Conservation (phyloP, 176 grass and related monocot genomes). For the Lolium perenne region DNA sequence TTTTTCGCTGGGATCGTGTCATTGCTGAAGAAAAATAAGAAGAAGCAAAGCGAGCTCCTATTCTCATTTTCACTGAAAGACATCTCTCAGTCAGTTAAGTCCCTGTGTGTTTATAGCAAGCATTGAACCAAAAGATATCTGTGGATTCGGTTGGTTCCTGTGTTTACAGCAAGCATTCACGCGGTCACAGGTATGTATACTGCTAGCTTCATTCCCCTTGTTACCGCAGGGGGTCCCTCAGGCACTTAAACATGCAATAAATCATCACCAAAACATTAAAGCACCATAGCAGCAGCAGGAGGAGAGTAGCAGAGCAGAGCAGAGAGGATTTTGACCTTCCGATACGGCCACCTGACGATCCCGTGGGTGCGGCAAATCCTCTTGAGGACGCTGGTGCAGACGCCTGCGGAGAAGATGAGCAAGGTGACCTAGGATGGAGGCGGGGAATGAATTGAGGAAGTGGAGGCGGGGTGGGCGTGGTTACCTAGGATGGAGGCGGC, state of each 20-base stretch:
- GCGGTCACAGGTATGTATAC: neutral
- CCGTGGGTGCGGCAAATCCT: conserved; percentile 93
- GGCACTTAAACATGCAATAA: neutral
- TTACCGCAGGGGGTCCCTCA: neutral
- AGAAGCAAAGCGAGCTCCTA: neutral
- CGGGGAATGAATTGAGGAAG: neutral
- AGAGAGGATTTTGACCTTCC: conserved; percentile 57
- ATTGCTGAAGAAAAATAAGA: neutral
- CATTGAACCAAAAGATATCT: neutral
- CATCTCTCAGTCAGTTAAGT: neutral
- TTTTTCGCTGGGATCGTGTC: neutral
- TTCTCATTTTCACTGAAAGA: neutral
- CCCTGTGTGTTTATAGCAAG: neutral
- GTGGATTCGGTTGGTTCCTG: neutral
- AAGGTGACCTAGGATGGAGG: neutral
- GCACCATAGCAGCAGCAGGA: neutral
- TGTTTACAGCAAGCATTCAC: conserved; percentile 14
- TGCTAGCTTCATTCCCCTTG: neutral
- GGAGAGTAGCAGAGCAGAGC: neutral
- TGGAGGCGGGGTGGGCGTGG: neutral
- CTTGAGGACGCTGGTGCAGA: conserved; percentile 90
- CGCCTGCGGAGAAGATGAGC: conserved; percentile 52
- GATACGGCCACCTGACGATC: conserved; percentile 92
- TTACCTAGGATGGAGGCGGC: conserved; percentile 85
- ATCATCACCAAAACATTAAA: neutral